A percentile compares a stretch with the other conserved stretches of the same genome.
Evolutionary conservation across 78 protist genomes (phyloP).

Genomic region (Dictyostelium firmibasis): DNA sequence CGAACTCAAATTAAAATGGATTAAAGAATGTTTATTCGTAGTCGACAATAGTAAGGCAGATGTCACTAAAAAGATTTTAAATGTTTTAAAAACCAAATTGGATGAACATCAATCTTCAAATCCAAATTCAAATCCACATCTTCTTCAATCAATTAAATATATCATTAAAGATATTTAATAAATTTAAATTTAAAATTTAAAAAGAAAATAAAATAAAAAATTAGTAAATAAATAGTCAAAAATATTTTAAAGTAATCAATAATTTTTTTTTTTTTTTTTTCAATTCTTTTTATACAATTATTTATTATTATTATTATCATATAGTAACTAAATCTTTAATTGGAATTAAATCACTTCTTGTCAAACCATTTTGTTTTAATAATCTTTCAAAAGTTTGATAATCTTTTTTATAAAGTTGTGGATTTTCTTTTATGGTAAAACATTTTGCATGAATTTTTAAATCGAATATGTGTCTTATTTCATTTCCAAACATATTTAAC

Average conservation of each 20-base stretch:
- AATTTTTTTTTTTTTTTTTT: no score
- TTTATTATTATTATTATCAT: background rate
- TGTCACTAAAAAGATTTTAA: constrained; percentile 7
- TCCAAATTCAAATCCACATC: background rate
- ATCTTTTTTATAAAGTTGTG: background rate
- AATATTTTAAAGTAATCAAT: no score
- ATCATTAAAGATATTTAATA: background rate
- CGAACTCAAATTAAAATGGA: constrained; percentile 64
- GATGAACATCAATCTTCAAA: background rate
- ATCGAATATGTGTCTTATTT: background rate
- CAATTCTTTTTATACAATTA: no score
- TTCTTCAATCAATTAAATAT: constrained; percentile 7
- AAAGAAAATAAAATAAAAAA: background rate
- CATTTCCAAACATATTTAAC: background rate
- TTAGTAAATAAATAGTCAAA: no score
- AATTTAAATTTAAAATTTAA: background rate
- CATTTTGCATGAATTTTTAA: background rate
- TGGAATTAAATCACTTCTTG: background rate
- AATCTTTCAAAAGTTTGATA: background rate
- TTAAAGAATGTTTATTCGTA: constrained; percentile 24
- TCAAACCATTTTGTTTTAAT: background rate
- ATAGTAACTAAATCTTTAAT: background rate
- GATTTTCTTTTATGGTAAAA: background rate
- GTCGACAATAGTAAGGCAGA: background rate
- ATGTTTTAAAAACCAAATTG: background rate